A percentile compares a stretch with the other conserved stretches of the same genome.
Conservation (phyloP, 805 yeast species). For the Candida arabinofermentans region DNA sequence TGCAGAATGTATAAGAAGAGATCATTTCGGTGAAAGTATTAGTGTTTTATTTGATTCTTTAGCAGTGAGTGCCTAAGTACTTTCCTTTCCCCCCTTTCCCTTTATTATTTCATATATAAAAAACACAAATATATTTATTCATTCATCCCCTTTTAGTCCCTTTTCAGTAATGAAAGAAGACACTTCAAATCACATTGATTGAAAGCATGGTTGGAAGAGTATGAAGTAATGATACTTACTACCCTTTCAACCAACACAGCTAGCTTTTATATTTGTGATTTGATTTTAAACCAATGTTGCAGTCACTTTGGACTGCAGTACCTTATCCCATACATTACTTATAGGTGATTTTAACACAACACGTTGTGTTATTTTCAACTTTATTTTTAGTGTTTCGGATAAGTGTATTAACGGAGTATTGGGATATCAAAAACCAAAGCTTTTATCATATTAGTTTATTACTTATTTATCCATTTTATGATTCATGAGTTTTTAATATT, state of each 20-base stretch:
- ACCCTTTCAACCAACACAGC: too few relatives aligned
- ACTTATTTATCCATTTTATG: too few relatives aligned
- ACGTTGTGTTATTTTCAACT: constrained; percentile 9
- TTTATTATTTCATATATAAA: background rate
- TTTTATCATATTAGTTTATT: background rate
- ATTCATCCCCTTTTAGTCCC: constrained; percentile 11
- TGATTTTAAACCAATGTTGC: constrained; percentile 50
- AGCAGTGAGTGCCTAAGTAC: constrained; percentile 40
- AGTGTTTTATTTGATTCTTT: constrained; percentile 89
- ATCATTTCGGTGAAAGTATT: constrained; percentile 96
- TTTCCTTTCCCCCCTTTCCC: constrained; percentile 4
- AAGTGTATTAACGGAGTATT: constrained; percentile 58
- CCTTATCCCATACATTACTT: constrained; percentile 35
- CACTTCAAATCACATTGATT: too few relatives aligned
- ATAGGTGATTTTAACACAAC: too few relatives aligned
- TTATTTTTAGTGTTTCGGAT: constrained; percentile 17
- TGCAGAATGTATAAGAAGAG: constrained; percentile 98
- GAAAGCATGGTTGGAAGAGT: too few relatives aligned
- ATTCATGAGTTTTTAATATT: background rate
- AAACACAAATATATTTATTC: too few relatives aligned
- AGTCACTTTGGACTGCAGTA: constrained; percentile 50
- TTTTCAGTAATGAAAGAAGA: background rate
- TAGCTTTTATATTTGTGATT: too few relatives aligned
- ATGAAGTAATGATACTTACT: too few relatives aligned
- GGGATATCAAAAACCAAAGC: constrained; percentile 31